Evolutionary conservation across 805 yeast genomes (phyloP).

Genomic region (Candida nitratophila): DNA sequence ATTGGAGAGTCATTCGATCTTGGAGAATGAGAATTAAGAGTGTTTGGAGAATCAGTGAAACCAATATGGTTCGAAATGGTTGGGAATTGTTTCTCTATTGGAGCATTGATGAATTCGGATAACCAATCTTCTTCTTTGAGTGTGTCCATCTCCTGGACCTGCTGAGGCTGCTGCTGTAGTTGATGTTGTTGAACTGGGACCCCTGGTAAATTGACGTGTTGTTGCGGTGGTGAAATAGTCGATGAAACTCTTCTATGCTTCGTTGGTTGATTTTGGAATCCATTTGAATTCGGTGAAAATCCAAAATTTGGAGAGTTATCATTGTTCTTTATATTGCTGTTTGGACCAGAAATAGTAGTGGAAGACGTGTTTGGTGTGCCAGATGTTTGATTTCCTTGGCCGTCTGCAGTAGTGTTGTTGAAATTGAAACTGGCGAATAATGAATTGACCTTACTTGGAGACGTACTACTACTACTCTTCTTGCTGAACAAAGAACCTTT

Average conservation of each 20-base stretch:
- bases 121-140: conserved; percentile 49
- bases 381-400: background rate
- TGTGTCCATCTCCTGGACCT: conserved; percentile 2
- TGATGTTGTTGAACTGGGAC: conserved; percentile 11
- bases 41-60: conserved; percentile 34
- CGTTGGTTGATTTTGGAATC: background rate
- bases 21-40: conserved; percentile 5
- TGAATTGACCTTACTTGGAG: background rate
- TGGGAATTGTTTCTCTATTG: conserved; percentile 53
- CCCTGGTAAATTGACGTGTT: too few relatives aligned
- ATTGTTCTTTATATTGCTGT: background rate
- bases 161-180: too few relatives aligned
- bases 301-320: background rate
- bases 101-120: conserved; percentile 61
- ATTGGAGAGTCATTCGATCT: conserved; percentile 12
- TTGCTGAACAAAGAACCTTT: background rate
- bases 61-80: conserved; percentile 52
- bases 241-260: conserved; percentile 3
- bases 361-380: background rate
- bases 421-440: background rate
- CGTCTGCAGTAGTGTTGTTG: background rate
- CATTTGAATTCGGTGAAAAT: background rate
- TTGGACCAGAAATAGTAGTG: background rate
- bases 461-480: background rate
- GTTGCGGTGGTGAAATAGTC: conserved; percentile 8